A percentile compares a stretch with the other conserved stretches of the same genome.
Evolutionary conservation across 164 flowering plant species (phyloP).

Genomic region (Magnolia officinalis): DNA sequence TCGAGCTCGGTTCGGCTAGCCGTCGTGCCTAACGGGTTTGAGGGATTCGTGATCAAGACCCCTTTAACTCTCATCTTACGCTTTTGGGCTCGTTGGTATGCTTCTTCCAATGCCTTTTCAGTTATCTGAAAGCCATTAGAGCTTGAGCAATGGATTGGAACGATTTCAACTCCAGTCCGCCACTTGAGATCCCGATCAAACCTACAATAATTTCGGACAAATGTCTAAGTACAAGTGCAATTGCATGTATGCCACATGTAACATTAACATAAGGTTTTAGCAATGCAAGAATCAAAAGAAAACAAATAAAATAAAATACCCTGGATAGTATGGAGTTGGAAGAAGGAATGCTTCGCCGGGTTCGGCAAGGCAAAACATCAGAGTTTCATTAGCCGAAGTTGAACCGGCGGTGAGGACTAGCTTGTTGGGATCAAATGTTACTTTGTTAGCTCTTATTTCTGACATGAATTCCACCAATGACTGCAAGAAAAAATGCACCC

Average conservation of each 20-base stretch:
- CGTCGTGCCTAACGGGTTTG: conserved; percentile 42
- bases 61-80: conserved; percentile 33
- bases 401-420: conserved; percentile 54
- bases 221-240: not conserved
- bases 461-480: conserved; percentile 39
- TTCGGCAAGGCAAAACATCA: conserved; percentile 47
- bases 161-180: conserved; percentile 36
- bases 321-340: conserved; percentile 51
- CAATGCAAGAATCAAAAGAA: not conserved
- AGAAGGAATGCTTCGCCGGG: conserved; percentile 48
- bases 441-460: conserved; percentile 41
- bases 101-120: conserved; percentile 32
- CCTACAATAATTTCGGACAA: conserved; percentile 11
- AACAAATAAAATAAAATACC: conserved; percentile 20
- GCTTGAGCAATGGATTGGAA: conserved; percentile 35
- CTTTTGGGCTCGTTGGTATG: conserved; percentile 25
- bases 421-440: conserved; percentile 34
- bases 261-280: not conserved
- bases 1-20: conserved; percentile 23
- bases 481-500: conserved; percentile 8
- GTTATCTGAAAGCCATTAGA: conserved; percentile 31
- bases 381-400: conserved; percentile 48
- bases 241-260: not conserved
- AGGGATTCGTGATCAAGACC: conserved; percentile 38
- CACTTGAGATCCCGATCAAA: conserved; percentile 45